These are phyloP conservation scores for Penicillium rolfsii DNA, from an alignment of 2,329 filamentous ascomycete genomes.

Conservation along the genomic window DNA sequence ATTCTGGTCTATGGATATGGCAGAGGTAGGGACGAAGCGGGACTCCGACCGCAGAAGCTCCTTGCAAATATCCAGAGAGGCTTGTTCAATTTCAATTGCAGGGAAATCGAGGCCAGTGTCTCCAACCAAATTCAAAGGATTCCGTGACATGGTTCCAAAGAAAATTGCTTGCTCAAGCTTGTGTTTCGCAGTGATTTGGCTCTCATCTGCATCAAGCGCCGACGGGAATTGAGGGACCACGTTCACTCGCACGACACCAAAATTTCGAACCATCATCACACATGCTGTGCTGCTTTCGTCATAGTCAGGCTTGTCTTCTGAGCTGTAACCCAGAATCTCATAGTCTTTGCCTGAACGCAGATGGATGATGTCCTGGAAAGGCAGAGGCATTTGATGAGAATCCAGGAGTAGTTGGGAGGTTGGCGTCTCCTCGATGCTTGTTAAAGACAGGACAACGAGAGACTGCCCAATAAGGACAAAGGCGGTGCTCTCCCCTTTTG, in stretches of 20 bases:
- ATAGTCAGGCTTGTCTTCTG: conserved; percentile 50
- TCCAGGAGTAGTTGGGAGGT: conserved; percentile 75
- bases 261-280: conserved; percentile 60
- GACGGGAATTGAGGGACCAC: conserved; percentile 40
- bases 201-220: conserved; percentile 54
- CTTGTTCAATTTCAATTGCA: conserved; percentile 70
- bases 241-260: conserved; percentile 60
- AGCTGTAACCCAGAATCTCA: conserved; percentile 53
- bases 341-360: conserved; percentile 62
- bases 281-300: conserved; percentile 48
- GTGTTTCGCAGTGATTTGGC: conserved; percentile 74
- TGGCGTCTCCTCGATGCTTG: conserved; percentile 68
- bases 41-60: conserved; percentile 81
- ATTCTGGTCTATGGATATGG: conserved; percentile 79
- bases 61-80: conserved; percentile 75
- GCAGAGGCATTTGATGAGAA: conserved; percentile 63
- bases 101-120: conserved; percentile 69
- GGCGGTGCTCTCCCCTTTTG: conserved; percentile 76
- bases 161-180: conserved; percentile 95
- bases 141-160: conserved; percentile 79
- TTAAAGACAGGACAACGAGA: conserved; percentile 75
- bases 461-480: conserved; percentile 80
- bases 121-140: conserved; percentile 82
- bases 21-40: conserved; percentile 71
- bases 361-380: conserved; percentile 85